These are phyloP conservation scores for Lichtheimia ornata DNA, from an alignment of 371 early-diverging fungal species.

Conservation along the genomic window DNA sequence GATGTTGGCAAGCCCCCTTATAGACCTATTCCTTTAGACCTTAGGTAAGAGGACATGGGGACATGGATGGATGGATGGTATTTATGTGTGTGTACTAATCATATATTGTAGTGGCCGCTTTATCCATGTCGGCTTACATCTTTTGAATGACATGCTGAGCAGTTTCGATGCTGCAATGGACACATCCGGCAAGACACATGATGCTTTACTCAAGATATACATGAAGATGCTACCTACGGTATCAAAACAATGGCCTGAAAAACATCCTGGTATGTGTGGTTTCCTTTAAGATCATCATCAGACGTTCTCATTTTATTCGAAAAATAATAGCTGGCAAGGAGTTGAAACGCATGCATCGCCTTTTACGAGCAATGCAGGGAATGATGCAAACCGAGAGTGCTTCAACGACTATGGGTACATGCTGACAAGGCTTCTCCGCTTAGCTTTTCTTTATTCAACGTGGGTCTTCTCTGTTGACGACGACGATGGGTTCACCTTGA, in stretches of 20 bases:
- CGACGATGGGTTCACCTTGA: background rate
- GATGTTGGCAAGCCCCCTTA: background rate
- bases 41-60: background rate
- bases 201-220: background rate
- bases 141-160: background rate
- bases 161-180: background rate
- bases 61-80: background rate
- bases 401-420: no score
- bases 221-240: background rate
- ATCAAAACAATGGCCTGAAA: background rate
- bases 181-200: background rate
- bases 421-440: background rate
- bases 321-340: no score
- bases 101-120: background rate
- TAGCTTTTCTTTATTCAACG: background rate
- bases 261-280: background rate
- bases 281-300: background rate
- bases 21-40: background rate
- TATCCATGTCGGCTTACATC: background rate
- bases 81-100: background rate
- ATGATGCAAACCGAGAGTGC: no score
- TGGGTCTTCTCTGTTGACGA: conserved; percentile 1
- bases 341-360: no score
- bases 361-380: no score
- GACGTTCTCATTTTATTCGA: no score